These are phyloP conservation scores for Lodderomyces parapsilosis DNA, from an alignment of 1,139 yeast species.

Conservation along the genomic window DNA sequence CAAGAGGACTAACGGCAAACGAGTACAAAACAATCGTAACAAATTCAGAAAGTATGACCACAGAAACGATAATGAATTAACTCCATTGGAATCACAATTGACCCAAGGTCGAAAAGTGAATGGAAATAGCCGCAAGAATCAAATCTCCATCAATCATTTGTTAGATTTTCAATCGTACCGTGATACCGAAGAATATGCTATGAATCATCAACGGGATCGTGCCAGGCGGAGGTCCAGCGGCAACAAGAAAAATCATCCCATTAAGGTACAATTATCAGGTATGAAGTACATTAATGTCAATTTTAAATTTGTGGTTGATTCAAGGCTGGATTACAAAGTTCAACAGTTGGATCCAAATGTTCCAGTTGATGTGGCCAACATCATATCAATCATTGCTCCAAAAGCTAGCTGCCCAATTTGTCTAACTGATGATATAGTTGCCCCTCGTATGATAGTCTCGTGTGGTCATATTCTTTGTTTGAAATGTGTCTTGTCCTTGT, in stretches of 20 bases:
- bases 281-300: conserved; percentile 80
- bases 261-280: conserved; percentile 53
- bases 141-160: conserved; percentile 62
- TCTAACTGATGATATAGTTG: conserved; percentile 75
- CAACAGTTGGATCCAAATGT: conserved; percentile 74
- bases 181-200: conserved; percentile 48
- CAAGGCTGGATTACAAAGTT: conserved; percentile 50
- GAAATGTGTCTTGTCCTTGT: conserved; percentile 72
- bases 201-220: conserved; percentile 15
- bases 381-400: conserved; percentile 72
- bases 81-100: conserved; percentile 14
- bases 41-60: conserved; percentile 8
- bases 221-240: conserved; percentile 19
- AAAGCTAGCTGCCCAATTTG: conserved; percentile 89
- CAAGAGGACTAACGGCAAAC: conserved; percentile 3
- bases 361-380: conserved; percentile 59
- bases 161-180: conserved; percentile 57
- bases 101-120: conserved; percentile 17
- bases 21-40: conserved; percentile 2
- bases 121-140: conserved; percentile 46
- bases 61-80: conserved; percentile 6
- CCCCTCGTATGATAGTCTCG: conserved; percentile 85
- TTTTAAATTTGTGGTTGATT: conserved; percentile 77
- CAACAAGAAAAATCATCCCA: conserved; percentile 10
- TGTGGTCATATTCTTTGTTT: conserved; percentile 94